Evolutionary conservation across 2,329 filamentous ascomycete genomes (phyloP), one percentile per base, ranked within the genome.

Genomic region (Cordyceps pruinosa): DNA sequence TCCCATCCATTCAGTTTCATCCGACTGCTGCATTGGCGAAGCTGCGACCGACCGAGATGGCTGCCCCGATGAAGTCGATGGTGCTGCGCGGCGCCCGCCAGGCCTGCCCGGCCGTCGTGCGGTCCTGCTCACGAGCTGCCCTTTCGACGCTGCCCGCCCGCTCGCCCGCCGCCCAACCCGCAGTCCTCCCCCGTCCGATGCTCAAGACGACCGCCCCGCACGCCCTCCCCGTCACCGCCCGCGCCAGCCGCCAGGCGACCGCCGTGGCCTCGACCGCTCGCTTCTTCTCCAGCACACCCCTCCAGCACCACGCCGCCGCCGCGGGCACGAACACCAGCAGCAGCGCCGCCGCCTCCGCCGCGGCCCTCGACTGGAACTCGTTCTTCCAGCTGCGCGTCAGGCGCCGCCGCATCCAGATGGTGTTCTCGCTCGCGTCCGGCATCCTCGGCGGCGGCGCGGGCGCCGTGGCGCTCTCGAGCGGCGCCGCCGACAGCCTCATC

Each of bases 351-450:
- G 61, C 66, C 56, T 62, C 58, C 54, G 55, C 52, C 51, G 65
- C 71, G 35, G 67, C 72, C n/a, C 82, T 92, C 42, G 83, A 90
- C 74, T 97, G 93, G 93, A 87, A 97, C 76, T 85, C 84, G 53
- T 97, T 96, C 78, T 96, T 97, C 79, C 84, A 85, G 69, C 86
- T 97, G 59, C 90, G 93, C 67, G 88, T 90, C 66, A 88, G 86
- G 59, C 89, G 93, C 57, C 87, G 93, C 60, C 84, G 89, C 66
- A 88, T 92, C 76, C 90, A 93, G 69, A 82, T 96, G 37, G 82
- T 81, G 50, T 91, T 90, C 62, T 93, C 89, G 47, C 77, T 90
- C 53, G 70, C 84, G 34, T 83, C 82, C 34, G 86, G 86, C 42
- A 62, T 86, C 6, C 74, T 77, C 13, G 83, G 83, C 59, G 87